Percentiles rank a stretch among this genome's conserved stretches.
Evolutionary conservation across 768 basidiomycete genomes (phyloP).

Genomic region (Podaxis rugospora): DNA sequence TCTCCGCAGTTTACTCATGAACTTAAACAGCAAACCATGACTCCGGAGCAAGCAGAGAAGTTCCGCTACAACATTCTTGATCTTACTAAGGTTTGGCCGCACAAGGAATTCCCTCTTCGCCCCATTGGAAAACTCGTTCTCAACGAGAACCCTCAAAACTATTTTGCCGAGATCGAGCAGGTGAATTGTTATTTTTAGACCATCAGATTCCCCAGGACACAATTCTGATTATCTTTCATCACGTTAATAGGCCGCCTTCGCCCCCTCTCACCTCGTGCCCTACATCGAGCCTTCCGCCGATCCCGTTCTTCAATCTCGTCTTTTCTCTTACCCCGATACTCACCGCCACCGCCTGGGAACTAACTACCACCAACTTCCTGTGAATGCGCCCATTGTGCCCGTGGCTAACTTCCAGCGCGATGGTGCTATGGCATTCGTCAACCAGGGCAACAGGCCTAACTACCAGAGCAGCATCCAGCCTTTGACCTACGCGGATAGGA

Average conservation of each 20-base stretch:
- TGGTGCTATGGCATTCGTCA: constrained; percentile 62
- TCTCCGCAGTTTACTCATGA: background rate
- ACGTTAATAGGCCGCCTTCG: constrained; percentile 53
- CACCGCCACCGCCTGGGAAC: constrained; percentile 79
- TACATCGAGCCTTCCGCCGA: constrained; percentile 90
- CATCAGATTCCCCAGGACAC: constrained; percentile 14
- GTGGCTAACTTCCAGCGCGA: constrained; percentile 93
- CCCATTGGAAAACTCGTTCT: constrained; percentile 83
- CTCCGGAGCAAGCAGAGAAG: constrained; percentile 82
- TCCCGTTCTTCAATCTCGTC: constrained; percentile 89
- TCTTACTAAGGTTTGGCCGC: constrained; percentile 90
- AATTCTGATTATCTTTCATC: constrained; percentile 10
- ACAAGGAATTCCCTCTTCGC: constrained; percentile 82
- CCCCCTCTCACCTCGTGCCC: constrained; percentile 82
- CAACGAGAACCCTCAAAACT: constrained; percentile 76
- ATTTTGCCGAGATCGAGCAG: constrained; percentile 95
- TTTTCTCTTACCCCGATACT: constrained; percentile 93
- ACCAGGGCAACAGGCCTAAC: constrained; percentile 83
- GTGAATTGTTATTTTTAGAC: constrained; percentile 31
- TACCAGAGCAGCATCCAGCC: constrained; percentile 79
- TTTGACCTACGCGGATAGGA: constrained; percentile 53
- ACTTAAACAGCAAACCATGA: constrained; percentile 79
- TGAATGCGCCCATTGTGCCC: constrained; percentile 73
- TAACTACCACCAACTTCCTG: constrained; percentile 85
- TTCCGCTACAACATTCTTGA: constrained; percentile 91